Conservation (phyloP, 2,329 filamentous ascomycete species). For the Aotearoamyces nothofagi region DNA sequence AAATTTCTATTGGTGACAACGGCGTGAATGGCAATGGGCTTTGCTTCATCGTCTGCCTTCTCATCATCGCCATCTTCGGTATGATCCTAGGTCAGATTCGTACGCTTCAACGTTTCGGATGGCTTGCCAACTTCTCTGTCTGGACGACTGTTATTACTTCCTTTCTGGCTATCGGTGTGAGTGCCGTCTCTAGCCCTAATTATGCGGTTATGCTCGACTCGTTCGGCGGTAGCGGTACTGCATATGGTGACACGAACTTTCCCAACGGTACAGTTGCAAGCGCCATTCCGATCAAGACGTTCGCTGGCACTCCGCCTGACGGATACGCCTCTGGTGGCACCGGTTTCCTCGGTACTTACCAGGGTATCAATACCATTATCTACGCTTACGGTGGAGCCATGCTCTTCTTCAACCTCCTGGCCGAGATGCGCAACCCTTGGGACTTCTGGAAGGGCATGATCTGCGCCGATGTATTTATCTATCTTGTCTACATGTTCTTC, state of each 20-base stretch:
- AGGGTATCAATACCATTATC: conserved; percentile 1
- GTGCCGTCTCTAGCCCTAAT: conserved; percentile 4
- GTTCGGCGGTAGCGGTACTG: conserved; percentile 4
- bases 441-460: conserved; percentile 23
- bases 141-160: conserved; percentile 39
- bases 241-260: conserved; percentile 9
- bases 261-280: conserved; percentile 7
- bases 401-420: conserved; percentile 29
- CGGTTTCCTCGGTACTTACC: conserved; percentile 22
- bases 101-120: conserved; percentile 34
- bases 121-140: conserved; percentile 35
- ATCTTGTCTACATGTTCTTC: conserved; percentile 22
- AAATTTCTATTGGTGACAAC: conserved; percentile 25
- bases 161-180: conserved; percentile 32
- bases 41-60: conserved; percentile 35
- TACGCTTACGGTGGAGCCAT: conserved; percentile 10
- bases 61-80: too few species aligned
- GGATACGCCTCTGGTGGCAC: too few species aligned
- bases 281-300: conserved; percentile 5
- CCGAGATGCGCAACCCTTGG: conserved; percentile 22
- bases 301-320: conserved; percentile 4
- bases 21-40: conserved; percentile 15
- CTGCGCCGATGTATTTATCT: conserved; percentile 22
- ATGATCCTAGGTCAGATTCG: conserved; percentile 40
- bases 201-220: conserved; percentile 7